A percentile compares a stretch with the other conserved stretches of the same genome.
These are phyloP conservation scores for Coccomyxa sp. DNA, from an alignment of 139 green algal genomes.

Conservation along the genomic window DNA sequence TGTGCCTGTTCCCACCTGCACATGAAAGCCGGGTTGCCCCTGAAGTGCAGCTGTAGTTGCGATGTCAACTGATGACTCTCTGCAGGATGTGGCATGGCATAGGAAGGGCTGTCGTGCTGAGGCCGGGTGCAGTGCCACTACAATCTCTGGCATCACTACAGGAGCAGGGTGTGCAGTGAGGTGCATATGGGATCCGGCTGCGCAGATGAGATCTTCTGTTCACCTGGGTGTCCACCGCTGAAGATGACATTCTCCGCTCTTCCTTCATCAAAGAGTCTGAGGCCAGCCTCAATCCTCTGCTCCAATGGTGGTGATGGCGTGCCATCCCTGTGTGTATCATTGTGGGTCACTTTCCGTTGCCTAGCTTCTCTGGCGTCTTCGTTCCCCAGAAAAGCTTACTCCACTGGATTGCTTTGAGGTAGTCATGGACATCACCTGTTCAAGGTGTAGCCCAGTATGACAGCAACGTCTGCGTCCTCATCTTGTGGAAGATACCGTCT, in stretches of 20 bases:
- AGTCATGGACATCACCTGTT: neutral
- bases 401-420: neutral
- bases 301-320: neutral
- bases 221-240: slow-evolving; percentile 7
- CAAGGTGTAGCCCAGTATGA: slow-evolving; percentile 1
- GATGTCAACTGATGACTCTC: neutral
- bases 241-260: neutral
- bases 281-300: neutral
- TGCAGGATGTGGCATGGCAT: neutral
- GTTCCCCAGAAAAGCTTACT: neutral
- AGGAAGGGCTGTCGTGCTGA: too few relatives aligned
- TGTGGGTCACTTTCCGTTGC: neutral
- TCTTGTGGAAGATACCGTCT: slow-evolving; percentile 1
- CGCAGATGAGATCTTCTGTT: neutral
- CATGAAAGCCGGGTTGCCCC: too few relatives aligned
- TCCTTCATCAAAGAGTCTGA: neutral
- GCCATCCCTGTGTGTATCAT: slow-evolving; percentile 1
- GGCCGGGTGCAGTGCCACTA: too few relatives aligned
- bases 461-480: neutral
- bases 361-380: too few relatives aligned
- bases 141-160: too few relatives aligned
- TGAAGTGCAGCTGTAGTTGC: neutral
- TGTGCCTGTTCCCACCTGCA: neutral
- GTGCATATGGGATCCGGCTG: too few relatives aligned
- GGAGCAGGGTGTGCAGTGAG: too few relatives aligned